Conservation (phyloP, 306 rosid species). For the cucumber (Cucumis sativus) region DNA sequence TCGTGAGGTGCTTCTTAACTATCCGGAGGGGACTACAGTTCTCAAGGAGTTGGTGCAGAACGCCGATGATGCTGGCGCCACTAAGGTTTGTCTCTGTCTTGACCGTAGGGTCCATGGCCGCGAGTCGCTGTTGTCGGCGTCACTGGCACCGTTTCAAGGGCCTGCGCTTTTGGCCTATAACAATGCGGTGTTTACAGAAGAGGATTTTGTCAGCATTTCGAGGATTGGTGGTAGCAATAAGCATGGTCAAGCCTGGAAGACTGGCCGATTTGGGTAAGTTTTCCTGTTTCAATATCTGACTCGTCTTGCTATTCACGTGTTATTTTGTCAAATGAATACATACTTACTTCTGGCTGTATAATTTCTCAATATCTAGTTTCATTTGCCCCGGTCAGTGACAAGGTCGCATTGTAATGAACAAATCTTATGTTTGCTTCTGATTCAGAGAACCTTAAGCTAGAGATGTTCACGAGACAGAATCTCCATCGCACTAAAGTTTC, state of each 20-base stretch:
- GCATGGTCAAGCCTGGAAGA: slow-evolving; percentile 71
- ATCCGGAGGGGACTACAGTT: slow-evolving; percentile 94
- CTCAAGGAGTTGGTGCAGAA: slow-evolving; percentile 90
- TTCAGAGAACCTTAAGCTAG: neutral
- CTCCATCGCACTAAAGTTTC: neutral
- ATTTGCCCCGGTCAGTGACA: neutral
- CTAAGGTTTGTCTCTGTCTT: slow-evolving; percentile 65
- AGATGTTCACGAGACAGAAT: neutral
- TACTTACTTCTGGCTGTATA: neutral
- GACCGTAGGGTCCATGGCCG: slow-evolving; percentile 58
- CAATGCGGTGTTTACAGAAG: slow-evolving; percentile 79
- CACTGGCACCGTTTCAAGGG: slow-evolving; percentile 84
- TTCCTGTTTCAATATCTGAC: neutral
- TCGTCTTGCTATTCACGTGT: neutral
- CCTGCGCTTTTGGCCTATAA: slow-evolving; percentile 79
- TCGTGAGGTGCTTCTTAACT: slow-evolving; percentile 86
- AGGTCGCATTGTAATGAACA: neutral
- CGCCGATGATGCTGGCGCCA: slow-evolving; percentile 99
- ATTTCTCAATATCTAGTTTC: neutral
- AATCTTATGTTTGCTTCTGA: neutral
- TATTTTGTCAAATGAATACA: neutral
- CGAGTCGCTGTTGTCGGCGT: slow-evolving; percentile 40
- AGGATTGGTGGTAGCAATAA: slow-evolving; percentile 90
- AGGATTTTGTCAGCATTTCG: slow-evolving; percentile 80
- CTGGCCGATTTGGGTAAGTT: slow-evolving; percentile 89